Evolutionary conservation across 208 protist species (phyloP).

Genomic region (Leishmania major): DNA sequence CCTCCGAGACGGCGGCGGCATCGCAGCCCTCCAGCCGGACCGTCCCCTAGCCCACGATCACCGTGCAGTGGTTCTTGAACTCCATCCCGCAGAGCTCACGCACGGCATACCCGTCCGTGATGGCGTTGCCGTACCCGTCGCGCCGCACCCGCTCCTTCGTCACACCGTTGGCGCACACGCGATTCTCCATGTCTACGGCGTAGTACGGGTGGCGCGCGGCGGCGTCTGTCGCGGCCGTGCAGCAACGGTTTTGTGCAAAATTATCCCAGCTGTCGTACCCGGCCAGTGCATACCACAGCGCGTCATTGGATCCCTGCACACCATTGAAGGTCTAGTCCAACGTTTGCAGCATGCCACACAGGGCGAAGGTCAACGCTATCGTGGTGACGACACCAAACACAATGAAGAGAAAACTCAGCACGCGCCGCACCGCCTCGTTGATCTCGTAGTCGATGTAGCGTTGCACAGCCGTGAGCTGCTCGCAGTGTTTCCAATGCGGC

Average conservation of each 20-base stretch:
- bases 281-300: conserved; percentile 38
- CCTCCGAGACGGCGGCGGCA: not conserved
- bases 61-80: conserved; percentile 52
- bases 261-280: conserved; percentile 56
- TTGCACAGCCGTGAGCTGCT: conserved; percentile 48
- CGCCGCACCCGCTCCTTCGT: conserved; percentile 78
- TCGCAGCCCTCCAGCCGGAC: conserved; percentile 32
- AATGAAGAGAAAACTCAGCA: conserved; percentile 56
- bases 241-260: conserved; percentile 74
- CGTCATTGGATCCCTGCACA: conserved; percentile 12
- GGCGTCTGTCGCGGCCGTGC: conserved; percentile 33
- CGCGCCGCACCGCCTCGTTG: conserved; percentile 34
- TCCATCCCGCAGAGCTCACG: conserved; percentile 70
- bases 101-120: conserved; percentile 53
- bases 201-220: conserved; percentile 53
- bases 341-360: conserved; percentile 58
- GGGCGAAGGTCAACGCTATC: conserved; percentile 44
- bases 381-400: conserved; percentile 46
- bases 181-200: conserved; percentile 65
- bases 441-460: conserved; percentile 61
- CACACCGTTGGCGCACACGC: conserved; percentile 70
- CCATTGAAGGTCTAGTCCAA: conserved; percentile 40
- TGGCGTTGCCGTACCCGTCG: conserved; percentile 31
- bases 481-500: conserved; percentile 44
- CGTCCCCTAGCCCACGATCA: conserved; percentile 19